Conservation (phyloP, 1,284 basidiomycete species). For the Rhodofomes roseus region DNA sequence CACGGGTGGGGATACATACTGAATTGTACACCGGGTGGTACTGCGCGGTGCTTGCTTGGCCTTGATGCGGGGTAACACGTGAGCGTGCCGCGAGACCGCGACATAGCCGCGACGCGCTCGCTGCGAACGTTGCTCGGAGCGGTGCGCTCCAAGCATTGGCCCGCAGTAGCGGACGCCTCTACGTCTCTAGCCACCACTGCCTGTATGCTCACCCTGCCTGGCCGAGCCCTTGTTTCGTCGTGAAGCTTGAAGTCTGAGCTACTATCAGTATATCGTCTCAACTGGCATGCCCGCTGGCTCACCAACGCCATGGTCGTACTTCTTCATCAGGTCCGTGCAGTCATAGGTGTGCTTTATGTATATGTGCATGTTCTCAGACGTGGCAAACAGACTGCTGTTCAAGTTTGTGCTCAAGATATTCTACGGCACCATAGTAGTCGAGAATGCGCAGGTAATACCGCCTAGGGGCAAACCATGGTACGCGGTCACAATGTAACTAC, state of each 20-base stretch:
- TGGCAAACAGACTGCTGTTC: slow-evolving; percentile 52
- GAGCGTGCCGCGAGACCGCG: not conserved
- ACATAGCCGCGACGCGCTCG: not conserved
- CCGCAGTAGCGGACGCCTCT: not conserved
- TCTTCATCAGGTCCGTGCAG: slow-evolving; percentile 50
- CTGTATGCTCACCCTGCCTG: not conserved
- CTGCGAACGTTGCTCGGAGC: not conserved
- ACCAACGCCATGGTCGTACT: slow-evolving; percentile 64
- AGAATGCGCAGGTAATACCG: slow-evolving; percentile 70
- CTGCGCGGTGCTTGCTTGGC: no score
- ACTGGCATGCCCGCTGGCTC: slow-evolving; percentile 40
- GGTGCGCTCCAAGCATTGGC: not conserved
- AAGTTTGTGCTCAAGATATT: slow-evolving; percentile 82
- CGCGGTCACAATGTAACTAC: not conserved
- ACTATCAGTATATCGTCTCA: no score
- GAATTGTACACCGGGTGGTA: no score
- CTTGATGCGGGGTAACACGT: not conserved
- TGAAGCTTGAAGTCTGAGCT: no score
- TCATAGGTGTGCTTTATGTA: no score
- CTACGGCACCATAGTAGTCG: slow-evolving; percentile 85
- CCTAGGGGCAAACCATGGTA: slow-evolving; percentile 71
- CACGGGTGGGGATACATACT: not conserved
- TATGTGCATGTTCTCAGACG: not conserved
- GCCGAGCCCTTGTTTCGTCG: no score
- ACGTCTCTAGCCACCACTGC: not conserved